Evolutionary conservation across 305 asterid species (phyloP), one percentile per base, ranked within the genome.

Genomic region (Fraxinus platypoda): DNA sequence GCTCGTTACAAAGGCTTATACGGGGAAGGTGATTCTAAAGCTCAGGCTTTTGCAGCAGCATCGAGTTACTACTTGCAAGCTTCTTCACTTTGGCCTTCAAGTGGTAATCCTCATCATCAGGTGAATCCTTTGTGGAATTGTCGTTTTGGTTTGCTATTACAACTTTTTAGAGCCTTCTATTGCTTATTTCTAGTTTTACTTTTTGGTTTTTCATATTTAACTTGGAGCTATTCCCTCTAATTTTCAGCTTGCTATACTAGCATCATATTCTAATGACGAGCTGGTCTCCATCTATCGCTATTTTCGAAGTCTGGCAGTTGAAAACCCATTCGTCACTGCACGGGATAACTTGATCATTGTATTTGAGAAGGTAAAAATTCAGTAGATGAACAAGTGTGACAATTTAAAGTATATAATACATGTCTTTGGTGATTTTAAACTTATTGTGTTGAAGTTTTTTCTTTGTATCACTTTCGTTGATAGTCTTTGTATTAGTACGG

Each of bases 51-150:
- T 83, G 86, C 94, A 0, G 98, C 99, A 75, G 98, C 99, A 62
- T 93, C 98, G 33, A 91, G 98, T 86, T 97, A 94, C 86, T 97
- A 97, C 78, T 83, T 89, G 92, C 97, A 97, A 87, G 98, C 99
- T 80, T 88, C 95, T 77, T 92, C 99, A 6, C 88, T 97, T 57
- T 94, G 95, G 93, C 95, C 98, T 83, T 90, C 98, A 74, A 93
- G 94, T 84, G 98, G 99, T 43, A 96, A 94, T 83, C 96, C 99
- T 30, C 98, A 97, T 84, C 98, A 97, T 85, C 99, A 97, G 98
- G 99, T 93, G 76, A 75, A 41, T 62, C 37, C 73, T 21, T 21
- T 78, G 6, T 78, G 37, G 38, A 11, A 46, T 70, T 52, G 74
- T 13, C 49, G 62, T 37, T 80, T 78, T 64, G 41, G 41, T 80